Conservation (phyloP, 2,329 filamentous ascomycete species). For the Pseudocercospora fuligena region DNA sequence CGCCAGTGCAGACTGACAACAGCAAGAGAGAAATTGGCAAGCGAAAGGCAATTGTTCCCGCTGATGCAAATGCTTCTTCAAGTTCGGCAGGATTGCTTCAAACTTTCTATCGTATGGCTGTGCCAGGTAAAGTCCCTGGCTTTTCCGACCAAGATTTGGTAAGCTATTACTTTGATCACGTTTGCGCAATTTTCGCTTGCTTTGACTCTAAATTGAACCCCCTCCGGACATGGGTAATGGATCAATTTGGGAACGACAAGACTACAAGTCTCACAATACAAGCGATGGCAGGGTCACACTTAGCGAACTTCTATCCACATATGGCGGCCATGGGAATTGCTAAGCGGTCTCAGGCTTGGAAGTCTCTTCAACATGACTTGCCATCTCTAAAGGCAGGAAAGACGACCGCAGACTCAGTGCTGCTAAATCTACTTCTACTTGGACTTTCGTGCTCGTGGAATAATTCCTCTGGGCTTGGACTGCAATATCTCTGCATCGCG, state of each 20-base stretch:
- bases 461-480: constrained; percentile 59
- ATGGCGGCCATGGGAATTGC: constrained; percentile 57
- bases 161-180: constrained; percentile 68
- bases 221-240: constrained; percentile 62
- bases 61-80: not conserved
- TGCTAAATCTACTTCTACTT: constrained; percentile 8
- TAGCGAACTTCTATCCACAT: constrained; percentile 62
- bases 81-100: constrained; percentile 25
- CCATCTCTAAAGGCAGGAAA: constrained; percentile 49
- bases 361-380: constrained; percentile 56
- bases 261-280: constrained; percentile 66
- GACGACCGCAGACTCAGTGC: constrained; percentile 53
- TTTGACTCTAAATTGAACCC: constrained; percentile 67
- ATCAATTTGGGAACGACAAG: constrained; percentile 62
- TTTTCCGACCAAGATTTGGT: constrained; percentile 53
- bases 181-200: constrained; percentile 66
- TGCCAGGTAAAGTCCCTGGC: constrained; percentile 36
- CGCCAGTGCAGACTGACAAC: not conserved
- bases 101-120: constrained; percentile 33
- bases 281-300: constrained; percentile 67
- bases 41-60: not conserved
- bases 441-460: constrained; percentile 59
- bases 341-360: constrained; percentile 58
- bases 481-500: constrained; percentile 57
- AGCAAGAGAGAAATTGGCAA: not conserved